Base-by-base conservation (phyloP, 1,284 basidiomycete genomes). In the Malassezia furfur region DNA sequence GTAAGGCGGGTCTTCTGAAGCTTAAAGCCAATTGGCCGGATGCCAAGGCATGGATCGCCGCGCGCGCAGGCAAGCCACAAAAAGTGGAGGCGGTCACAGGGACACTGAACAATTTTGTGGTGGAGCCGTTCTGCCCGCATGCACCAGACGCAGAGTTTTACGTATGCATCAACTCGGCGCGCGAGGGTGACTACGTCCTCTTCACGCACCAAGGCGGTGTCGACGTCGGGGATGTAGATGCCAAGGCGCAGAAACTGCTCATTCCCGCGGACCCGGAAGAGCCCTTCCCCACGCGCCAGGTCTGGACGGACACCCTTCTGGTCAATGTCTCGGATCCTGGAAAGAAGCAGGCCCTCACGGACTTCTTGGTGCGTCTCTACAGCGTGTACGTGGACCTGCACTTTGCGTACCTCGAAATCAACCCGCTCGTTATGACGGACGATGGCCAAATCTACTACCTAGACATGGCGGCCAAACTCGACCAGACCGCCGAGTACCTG, bases 151-250 rank as follows among this genome's bases (percentile, higher is more conserved):
- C 88, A 66, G 93, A 98, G 77, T 96, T 90, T 80, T 98, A 96
- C 78, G 87, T 98, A 74, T 98, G 93, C 79, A 88, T 98, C 79
- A 96, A 86, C 79, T 96, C 93, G 32, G 84, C 83, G 22, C 88
- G 93, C 68, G 88, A 96, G 75, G 91, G 89, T 60, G 93, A 98
- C 76, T 83, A 85, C 62, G 94, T 98, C 76, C 86, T 96, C 75
- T 98, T 98, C 83, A 96, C 93, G 46, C 91, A 96, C 78, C 91
- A 96, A 77, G 94, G 93, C 70, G 93, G 94, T 82, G 91, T 98
- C 50, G 93, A 98, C 73, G 86, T 98, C 66, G 93, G 93, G 66
- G 93, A 98, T 78, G 94, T 98, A 71, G 91, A 98, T 73, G 86
- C 91, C 69, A 96, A 98, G 79, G 93, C 93, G 2, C 84, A 93